Evolutionary conservation across 2,329 filamentous ascomycete species (phyloP).

Genomic region (Fusarium buxicola): DNA sequence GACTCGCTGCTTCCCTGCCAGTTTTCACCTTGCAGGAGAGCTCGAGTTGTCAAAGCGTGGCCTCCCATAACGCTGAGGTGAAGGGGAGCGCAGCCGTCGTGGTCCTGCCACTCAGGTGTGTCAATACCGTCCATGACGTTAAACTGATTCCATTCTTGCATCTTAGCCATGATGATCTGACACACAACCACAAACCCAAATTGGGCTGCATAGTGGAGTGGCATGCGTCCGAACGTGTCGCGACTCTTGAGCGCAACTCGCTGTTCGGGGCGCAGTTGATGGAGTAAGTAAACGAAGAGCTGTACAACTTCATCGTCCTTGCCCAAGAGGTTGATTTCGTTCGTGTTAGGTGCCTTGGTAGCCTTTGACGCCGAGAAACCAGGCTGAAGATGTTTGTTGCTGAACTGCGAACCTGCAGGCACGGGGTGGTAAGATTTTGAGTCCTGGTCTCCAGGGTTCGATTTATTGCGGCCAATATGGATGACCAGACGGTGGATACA

Average conservation of each 20-base stretch:
- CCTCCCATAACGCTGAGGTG: constrained; percentile 94
- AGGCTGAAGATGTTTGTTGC: constrained; percentile 81
- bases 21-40: constrained; percentile 82
- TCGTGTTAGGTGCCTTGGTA: constrained; percentile 70
- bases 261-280: constrained; percentile 75
- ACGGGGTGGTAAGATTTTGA: constrained; percentile 63
- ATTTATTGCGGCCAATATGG: constrained; percentile 83
- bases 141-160: constrained; percentile 91
- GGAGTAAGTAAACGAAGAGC: constrained; percentile 72
- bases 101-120: constrained; percentile 88
- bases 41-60: constrained; percentile 85
- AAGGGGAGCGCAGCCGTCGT: constrained; percentile 88
- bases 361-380: constrained; percentile 74
- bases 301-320: constrained; percentile 81
- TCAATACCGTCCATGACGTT: constrained; percentile 88
- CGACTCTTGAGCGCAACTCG: constrained; percentile 73
- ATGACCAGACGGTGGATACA: constrained; percentile 94
- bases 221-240: constrained; percentile 85
- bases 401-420: constrained; percentile 64
- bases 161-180: constrained; percentile 84
- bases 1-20: constrained; percentile 74
- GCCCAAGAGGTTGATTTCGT: constrained; percentile 74
- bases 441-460: constrained; percentile 60
- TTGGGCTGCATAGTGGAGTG: constrained; percentile 93
- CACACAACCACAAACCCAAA: constrained; percentile 95